Evolutionary conservation across 306 rosid species (phyloP).

Genomic region (Canavalia gladiata): DNA sequence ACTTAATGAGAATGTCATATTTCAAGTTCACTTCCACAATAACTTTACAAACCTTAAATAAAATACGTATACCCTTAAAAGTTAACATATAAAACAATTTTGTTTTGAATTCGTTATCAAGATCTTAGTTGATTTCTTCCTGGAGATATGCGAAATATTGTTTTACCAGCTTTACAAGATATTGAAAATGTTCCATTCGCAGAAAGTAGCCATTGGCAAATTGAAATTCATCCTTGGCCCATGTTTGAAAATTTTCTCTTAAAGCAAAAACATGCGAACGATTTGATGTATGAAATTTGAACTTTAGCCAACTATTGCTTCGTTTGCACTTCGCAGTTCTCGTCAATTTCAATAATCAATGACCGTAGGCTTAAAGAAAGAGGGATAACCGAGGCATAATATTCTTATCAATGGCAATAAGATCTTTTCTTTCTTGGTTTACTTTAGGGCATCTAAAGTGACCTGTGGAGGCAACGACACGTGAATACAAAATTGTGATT

Average conservation of each 20-base stretch:
- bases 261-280: slow-evolving; percentile 26
- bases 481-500: slow-evolving; percentile 27
- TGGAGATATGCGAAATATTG: not conserved
- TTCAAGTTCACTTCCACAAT: not conserved
- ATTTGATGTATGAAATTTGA: slow-evolving; percentile 39
- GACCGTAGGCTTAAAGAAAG: not conserved
- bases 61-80: not conserved
- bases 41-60: not conserved
- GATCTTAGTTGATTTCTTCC: not conserved
- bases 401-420: not conserved
- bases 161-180: not conserved
- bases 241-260: slow-evolving; percentile 16
- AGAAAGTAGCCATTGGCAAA: slow-evolving; percentile 35
- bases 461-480: slow-evolving; percentile 37
- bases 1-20: not conserved
- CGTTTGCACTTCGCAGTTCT: slow-evolving; percentile 30
- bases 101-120: not conserved
- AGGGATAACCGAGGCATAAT: not conserved
- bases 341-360: slow-evolving; percentile 30
- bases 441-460: slow-evolving; percentile 12
- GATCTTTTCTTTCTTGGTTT: not conserved
- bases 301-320: slow-evolving; percentile 11
- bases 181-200: slow-evolving; percentile 1
- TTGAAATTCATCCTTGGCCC: slow-evolving; percentile 28
- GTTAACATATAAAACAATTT: not conserved